Evolutionary conservation across 176 grass and related monocot species (phyloP), one percentile per base, ranked within the genome.

Genomic region (Aechmea fasciata): DNA sequence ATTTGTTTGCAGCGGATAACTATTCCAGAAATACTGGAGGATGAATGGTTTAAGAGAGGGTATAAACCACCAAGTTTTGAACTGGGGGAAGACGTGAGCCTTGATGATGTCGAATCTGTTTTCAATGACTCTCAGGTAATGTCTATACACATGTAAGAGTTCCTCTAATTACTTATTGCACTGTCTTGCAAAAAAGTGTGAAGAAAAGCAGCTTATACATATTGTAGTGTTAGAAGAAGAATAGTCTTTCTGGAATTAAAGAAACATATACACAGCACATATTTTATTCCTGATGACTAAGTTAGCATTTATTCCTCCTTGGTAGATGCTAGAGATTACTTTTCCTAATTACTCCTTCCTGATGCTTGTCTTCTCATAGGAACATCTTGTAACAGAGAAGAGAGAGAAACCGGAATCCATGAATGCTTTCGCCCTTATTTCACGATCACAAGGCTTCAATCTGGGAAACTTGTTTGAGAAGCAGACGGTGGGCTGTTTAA

Each of bases 381-480:
- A 87, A 71, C 71, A 92, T 74, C 85, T 99, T 74, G 94, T 99
- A 71, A 82, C 89, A 0, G 94, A 90, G 71, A 93, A 51, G 66
- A 99, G 69, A 83, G 89, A 93, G 49, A 99, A 82, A 64, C 94
- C 94, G 54, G 85, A 99, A 48, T 93, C 87, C 14, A 87, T 99
- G 85, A 99, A 99, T 99, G 94, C 94, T 29, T 99, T 99, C 83
- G 94, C 90, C 73, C 89, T 99, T 79, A 99, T 99, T 76, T 87
- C 94, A 65, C 90, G 94, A 77, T 99, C 94, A 51, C 89, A 93
- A 75, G 94, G 94, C 53, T 99, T 99, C 72, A 99, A 99, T 72
- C 87, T 99, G 13, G 94, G 94, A 84, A 99, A 83, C 76, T 85
- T 99, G 64, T 99, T 99, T 75, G 94, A 99, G 70, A 90, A 99